Conservation (phyloP, 1,284 basidiomycete genomes). For the Boletus sp. region DNA sequence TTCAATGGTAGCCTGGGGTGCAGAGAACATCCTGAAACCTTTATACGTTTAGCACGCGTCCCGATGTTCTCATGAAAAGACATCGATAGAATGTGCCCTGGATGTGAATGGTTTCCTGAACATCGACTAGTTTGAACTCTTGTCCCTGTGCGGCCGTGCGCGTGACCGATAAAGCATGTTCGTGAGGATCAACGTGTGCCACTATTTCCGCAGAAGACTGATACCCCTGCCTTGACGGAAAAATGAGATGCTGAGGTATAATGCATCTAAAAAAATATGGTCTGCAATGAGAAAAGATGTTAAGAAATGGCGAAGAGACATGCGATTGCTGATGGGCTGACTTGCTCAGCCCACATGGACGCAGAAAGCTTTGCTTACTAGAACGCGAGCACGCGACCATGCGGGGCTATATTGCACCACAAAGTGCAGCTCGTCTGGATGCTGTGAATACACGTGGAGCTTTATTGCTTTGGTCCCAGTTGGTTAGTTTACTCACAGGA, state of each 20-base stretch:
- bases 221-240: background rate
- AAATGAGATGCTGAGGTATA: background rate
- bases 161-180: background rate
- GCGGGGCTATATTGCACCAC: background rate
- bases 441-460: too few species aligned
- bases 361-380: too few species aligned
- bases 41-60: constrained; percentile 11
- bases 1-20: background rate
- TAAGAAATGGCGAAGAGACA: background rate
- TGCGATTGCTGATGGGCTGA: background rate
- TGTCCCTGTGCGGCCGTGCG: background rate
- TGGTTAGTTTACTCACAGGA: too few species aligned
- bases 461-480: too few species aligned
- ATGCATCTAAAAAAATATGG: background rate
- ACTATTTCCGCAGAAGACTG: background rate
- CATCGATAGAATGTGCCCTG: background rate
- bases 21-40: background rate
- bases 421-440: background rate
- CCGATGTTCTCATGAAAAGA: constrained; percentile 1
- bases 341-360: background rate
- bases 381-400: background rate
- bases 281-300: constrained; percentile 1
- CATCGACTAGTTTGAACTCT: background rate
- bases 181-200: background rate
- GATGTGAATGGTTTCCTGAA: background rate